phyloP scores from a whole-genome alignment of 805 yeast genomes.

The Metschnikowia hibisci region DNA sequence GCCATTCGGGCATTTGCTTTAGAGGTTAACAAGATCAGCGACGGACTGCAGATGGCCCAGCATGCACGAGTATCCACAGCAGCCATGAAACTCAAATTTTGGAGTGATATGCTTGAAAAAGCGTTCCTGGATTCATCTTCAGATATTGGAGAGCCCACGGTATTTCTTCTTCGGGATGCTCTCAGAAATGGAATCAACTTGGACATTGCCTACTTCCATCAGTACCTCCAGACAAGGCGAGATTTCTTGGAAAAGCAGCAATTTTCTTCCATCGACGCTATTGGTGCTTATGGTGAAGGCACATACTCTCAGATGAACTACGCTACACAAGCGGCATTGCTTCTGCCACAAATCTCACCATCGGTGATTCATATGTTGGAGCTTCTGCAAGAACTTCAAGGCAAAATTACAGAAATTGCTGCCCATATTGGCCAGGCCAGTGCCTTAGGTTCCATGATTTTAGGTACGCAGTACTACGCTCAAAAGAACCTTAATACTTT shows the following conservation, averaged over 20 bases:
- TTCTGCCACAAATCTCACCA: constrained; percentile 58
- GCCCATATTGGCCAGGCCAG: constrained; percentile 86
- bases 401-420: constrained; percentile 51
- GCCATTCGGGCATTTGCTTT: constrained; percentile 65
- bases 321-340: constrained; percentile 52
- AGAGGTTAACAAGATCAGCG: constrained; percentile 52
- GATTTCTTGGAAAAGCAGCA: constrained; percentile 47
- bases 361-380: constrained; percentile 49
- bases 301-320: constrained; percentile 71
- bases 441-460: constrained; percentile 60
- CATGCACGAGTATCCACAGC: constrained; percentile 36
- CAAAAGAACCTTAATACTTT: constrained; percentile 49
- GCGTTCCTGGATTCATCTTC: constrained; percentile 35
- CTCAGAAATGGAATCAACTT: constrained; percentile 46
- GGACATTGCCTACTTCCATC: constrained; percentile 53
- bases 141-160: constrained; percentile 58
- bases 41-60: constrained; percentile 31
- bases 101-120: constrained; percentile 60
- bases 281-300: constrained; percentile 80
- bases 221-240: constrained; percentile 56
- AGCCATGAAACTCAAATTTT: constrained; percentile 63
- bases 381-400: constrained; percentile 41
- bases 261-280: constrained; percentile 48
- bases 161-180: constrained; percentile 53
- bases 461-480: constrained; percentile 59